Evolutionary conservation across 176 grass and related monocot genomes (phyloP).

Genomic region (Chrysopogon serrulatus): DNA sequence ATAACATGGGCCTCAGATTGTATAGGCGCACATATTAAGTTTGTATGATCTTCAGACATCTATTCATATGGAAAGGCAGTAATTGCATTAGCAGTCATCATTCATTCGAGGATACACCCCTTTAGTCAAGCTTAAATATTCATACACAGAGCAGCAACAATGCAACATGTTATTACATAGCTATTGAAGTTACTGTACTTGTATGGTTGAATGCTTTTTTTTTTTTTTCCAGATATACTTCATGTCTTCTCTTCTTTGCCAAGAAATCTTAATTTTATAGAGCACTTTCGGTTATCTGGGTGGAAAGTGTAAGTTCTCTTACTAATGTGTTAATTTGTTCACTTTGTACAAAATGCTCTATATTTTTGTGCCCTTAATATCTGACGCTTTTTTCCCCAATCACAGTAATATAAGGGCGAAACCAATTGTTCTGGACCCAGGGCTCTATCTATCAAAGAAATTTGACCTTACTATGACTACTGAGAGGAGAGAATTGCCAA

Average conservation of each 20-base stretch:
- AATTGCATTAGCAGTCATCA: neutral
- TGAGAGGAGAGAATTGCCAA: conserved; percentile 74
- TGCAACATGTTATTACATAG: neutral
- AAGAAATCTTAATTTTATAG: conserved; percentile 97
- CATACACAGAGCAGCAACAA: neutral
- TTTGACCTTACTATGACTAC: conserved; percentile 73
- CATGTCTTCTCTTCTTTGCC: conserved; percentile 91
- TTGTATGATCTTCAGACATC: neutral
- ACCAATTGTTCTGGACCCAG: conserved; percentile 87
- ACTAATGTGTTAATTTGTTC: neutral
- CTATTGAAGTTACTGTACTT: neutral
- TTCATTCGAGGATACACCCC: neutral
- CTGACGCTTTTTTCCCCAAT: conserved; percentile 9
- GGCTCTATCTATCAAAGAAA: conserved; percentile 94
- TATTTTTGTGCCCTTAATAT: neutral
- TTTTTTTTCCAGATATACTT: conserved; percentile 75
- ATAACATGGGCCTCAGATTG: neutral
- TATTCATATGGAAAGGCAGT: neutral
- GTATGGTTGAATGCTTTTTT: conserved; percentile 1
- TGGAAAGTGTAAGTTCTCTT: conserved; percentile 83
- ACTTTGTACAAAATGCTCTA: neutral
- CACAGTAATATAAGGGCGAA: conserved; percentile 70
- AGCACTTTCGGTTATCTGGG: conserved; percentile 82
- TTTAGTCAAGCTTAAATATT: neutral
- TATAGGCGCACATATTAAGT: neutral